Evolutionary conservation across 441 rosid species (phyloP), one percentile per base, ranked within the genome.

Genomic region (Isatis lusitanica): DNA sequence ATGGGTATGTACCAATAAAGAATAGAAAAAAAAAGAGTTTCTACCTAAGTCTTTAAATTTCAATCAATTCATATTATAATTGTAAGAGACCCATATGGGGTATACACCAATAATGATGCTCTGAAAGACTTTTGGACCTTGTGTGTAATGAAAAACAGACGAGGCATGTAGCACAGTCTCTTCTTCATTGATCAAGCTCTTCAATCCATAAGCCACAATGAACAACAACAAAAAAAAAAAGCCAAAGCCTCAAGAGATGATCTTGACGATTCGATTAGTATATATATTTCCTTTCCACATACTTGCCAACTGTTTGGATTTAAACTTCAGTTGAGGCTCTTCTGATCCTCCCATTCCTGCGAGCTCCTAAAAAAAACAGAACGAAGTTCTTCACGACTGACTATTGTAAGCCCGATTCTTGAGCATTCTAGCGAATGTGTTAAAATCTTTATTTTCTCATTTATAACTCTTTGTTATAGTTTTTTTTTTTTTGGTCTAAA

Each of bases 171-270:
- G 47, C 6, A n/a, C 24, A 21, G 70, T 21, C 59, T 50, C 47
- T 18, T 66, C 70, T 21, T 50, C 1, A 15, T 66, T 51, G 35
- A 66, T 50, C 70, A 66, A 33, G 10, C 18, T 48, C n/a, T 13
- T 36, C 30, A 66, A 17, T 35, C 31, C 70, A 66, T 21, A 51
- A 4, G 48, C 46, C 21, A 66, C 9, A 3, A 51, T 12, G n/a
- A 35, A 50, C 10, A 50, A 13, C 70, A 50, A n/a, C n/a, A n/a
- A n/a, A n/a, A n/a, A n/a, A n/a, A 50, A 39, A 66, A 66, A 1
- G 70, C n/a, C 59, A 66, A 66, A 12, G 47, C 70, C 47, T 50
- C 59, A 17, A 21, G 47, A 50, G 47, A 35, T 21, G 59, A 66
- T 12, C 24, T 66, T 36, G 59, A 59, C 7, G 70, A 46, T 66